These are phyloP conservation scores for Serendipita sp. DNA, from an alignment of 768 basidiomycete species.

Conservation along the genomic window DNA sequence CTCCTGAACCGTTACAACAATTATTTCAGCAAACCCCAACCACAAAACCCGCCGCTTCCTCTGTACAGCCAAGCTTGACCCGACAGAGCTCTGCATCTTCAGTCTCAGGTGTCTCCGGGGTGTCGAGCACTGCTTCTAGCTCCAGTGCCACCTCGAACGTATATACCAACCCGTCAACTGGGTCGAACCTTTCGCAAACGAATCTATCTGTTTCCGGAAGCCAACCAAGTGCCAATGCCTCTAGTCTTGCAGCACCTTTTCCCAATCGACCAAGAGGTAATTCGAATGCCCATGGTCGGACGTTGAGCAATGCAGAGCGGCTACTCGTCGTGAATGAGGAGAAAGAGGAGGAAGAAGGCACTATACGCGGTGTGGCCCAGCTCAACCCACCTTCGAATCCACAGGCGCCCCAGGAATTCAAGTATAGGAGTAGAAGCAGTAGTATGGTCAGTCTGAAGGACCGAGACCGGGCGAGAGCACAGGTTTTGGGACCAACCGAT, in stretches of 20 bases:
- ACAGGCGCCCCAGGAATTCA: background rate
- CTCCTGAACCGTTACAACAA: constrained; percentile 16
- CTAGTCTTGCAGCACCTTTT: background rate
- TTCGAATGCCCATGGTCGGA: constrained; percentile 37
- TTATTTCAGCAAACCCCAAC: background rate
- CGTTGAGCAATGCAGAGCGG: constrained; percentile 35
- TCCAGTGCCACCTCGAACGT: background rate
- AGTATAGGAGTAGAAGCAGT: background rate
- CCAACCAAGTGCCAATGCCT: background rate
- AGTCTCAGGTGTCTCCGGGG: background rate
- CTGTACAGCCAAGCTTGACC: background rate
- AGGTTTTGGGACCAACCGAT: background rate
- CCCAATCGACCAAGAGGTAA: constrained; percentile 29
- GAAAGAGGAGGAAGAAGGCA: constrained; percentile 24
- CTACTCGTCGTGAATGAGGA: constrained; percentile 53
- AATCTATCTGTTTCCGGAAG: background rate
- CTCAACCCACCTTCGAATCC: background rate
- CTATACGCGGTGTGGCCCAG: background rate
- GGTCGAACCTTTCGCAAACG: background rate
- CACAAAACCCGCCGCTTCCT: background rate
- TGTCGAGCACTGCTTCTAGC: background rate
- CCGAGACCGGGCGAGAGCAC: background rate
- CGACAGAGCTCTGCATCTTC: constrained; percentile 4
- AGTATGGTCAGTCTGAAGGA: constrained; percentile 6
- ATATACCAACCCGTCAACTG: background rate